phyloP scores from a whole-genome alignment of 164 flowering plant genomes.

The Pachysandra terminalis region DNA sequence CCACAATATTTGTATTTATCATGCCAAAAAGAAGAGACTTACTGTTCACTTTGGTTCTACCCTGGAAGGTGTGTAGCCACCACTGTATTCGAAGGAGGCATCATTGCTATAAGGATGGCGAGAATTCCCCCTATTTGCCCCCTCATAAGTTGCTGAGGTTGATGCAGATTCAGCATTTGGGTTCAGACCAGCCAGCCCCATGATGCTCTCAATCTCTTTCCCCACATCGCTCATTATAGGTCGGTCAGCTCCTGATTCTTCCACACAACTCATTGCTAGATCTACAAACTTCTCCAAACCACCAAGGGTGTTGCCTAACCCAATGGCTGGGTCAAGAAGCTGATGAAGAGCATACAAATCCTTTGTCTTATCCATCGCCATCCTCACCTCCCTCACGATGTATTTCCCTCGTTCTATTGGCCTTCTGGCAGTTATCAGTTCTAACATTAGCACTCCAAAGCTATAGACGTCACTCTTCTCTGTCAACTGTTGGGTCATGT shows the following conservation, averaged over 20 bases:
- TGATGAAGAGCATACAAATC: conserved; percentile 33
- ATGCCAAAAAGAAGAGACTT: too few relatives aligned
- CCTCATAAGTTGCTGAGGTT: conserved; percentile 38
- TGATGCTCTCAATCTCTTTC: conserved; percentile 58
- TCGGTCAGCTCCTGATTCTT: conserved; percentile 41
- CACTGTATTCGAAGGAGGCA: conserved; percentile 31
- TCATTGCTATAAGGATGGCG: conserved; percentile 42
- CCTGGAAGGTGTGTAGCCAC: conserved; percentile 23
- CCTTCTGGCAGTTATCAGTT: conserved; percentile 45
- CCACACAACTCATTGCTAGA: conserved; percentile 50
- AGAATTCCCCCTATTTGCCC: conserved; percentile 13
- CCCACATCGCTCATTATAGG: conserved; percentile 62
- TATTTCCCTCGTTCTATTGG: conserved; percentile 55
- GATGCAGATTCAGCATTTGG: conserved; percentile 43
- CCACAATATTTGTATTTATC: too few relatives aligned
- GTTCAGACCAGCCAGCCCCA: conserved; percentile 38
- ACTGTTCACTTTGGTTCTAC: conserved; percentile 33
- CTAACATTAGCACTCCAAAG: conserved; percentile 62
- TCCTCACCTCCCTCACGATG: conserved; percentile 43
- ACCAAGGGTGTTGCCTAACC: conserved; percentile 18
- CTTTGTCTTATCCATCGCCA: conserved; percentile 32
- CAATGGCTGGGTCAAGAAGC: conserved; percentile 42
- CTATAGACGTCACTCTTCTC: conserved; percentile 72
- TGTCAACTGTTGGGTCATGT: conserved; percentile 61
- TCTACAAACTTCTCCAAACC: conserved; percentile 48